Conservation (phyloP, 192 early-diverging fungal species). For the Entomortierella parvispora region DNA sequence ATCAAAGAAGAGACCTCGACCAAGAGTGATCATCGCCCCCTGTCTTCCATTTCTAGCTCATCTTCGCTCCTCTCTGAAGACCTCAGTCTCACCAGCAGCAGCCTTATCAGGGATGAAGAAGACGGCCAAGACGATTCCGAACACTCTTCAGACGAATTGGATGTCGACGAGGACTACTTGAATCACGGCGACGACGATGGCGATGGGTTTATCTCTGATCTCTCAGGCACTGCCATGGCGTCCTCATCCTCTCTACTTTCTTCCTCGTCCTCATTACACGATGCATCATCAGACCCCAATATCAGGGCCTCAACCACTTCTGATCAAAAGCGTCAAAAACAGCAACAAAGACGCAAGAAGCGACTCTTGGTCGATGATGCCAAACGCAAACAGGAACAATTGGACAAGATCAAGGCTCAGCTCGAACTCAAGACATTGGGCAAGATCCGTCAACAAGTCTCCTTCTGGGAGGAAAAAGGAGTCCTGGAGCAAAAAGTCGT, state of each 20-base stretch:
- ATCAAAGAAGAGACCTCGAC: no score
- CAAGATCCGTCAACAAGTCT: conserved; percentile 35
- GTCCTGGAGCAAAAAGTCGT: conserved; percentile 46
- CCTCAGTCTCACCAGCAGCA: no score
- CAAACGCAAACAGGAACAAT: conserved; percentile 39
- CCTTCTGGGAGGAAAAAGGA: conserved; percentile 37
- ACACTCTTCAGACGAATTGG: no score
- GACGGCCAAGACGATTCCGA: no score
- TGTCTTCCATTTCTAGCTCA: no score
- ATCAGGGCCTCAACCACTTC: neutral
- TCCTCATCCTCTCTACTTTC: neutral
- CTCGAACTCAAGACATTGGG: conserved; percentile 17
- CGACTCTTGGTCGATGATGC: conserved; percentile 37
- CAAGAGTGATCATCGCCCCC: no score
- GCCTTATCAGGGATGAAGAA: no score
- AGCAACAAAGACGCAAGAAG: neutral
- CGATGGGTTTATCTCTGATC: no score
- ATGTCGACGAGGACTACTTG: no score
- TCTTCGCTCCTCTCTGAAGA: no score
- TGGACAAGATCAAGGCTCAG: conserved; percentile 35
- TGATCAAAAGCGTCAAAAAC: neutral
- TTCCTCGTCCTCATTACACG: neutral
- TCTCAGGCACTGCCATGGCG: neutral
- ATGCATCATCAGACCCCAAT: neutral
- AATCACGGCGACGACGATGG: neutral